Evolutionary conservation across 495 filamentous ascomycete species (phyloP).

Genomic region (Xylaria longipes): DNA sequence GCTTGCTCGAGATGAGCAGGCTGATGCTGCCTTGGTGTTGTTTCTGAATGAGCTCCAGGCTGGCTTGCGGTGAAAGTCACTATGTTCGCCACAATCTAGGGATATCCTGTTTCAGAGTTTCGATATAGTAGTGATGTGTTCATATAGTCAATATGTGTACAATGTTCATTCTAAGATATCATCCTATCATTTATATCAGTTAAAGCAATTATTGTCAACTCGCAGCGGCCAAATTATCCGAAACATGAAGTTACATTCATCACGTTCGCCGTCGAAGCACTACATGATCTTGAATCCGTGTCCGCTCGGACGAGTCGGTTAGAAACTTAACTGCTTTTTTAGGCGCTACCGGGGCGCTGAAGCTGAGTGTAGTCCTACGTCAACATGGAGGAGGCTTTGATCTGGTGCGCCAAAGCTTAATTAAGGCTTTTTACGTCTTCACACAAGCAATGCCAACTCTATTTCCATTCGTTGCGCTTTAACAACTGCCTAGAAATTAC

Average conservation of each 20-base stretch:
- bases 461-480: background rate
- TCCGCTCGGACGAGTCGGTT: too few relatives aligned
- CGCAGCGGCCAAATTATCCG: background rate
- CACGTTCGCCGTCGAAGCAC: too few relatives aligned
- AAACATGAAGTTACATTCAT: background rate
- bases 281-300: too few relatives aligned
- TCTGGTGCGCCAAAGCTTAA: too few relatives aligned
- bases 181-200: background rate
- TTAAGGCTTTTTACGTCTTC: too few relatives aligned
- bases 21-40: conserved; percentile 28
- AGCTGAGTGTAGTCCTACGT: too few relatives aligned
- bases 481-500: background rate
- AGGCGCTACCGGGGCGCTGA: too few relatives aligned
- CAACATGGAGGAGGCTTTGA: too few relatives aligned
- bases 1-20: conserved; percentile 28
- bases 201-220: background rate
- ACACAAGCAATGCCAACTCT: background rate
- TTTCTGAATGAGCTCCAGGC: conserved; percentile 18
- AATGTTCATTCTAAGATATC: background rate
- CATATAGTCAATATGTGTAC: background rate
- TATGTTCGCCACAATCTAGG: background rate
- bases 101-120: background rate
- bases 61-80: background rate
- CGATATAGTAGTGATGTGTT: background rate
- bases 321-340: too few relatives aligned